Evolutionary conservation across 2,329 filamentous ascomycete genomes (phyloP).

Genomic region (Talaromyces amestolkiae): DNA sequence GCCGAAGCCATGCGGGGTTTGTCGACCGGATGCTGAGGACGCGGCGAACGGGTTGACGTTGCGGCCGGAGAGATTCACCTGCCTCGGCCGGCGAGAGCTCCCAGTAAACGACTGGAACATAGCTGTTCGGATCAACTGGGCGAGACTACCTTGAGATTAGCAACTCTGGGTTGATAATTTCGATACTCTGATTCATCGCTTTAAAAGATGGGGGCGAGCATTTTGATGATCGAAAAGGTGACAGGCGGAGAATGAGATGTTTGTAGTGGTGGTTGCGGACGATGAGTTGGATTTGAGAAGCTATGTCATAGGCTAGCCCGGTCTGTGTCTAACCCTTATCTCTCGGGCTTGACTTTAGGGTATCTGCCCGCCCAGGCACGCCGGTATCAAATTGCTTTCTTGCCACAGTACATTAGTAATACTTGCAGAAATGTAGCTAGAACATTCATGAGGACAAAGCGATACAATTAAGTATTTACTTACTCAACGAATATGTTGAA

Average conservation of each 20-base stretch:
- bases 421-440: not conserved
- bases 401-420: slow-evolving; percentile 1
- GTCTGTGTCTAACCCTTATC: not conserved
- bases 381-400: not conserved
- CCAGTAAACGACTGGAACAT: slow-evolving; percentile 96
- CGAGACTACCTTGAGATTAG: slow-evolving; percentile 7
- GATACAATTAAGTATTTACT: not conserved
- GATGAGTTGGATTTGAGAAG: not conserved
- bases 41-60: slow-evolving; percentile 80
- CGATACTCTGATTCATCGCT: slow-evolving; percentile 10
- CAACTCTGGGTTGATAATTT: not conserved
- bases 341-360: not conserved
- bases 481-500: not conserved
- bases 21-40: slow-evolving; percentile 57
- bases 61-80: slow-evolving; percentile 91
- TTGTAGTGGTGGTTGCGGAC: not conserved
- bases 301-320: slow-evolving; percentile 14
- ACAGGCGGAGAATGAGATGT: not conserved
- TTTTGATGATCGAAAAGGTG: not conserved
- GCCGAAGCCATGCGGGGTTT: slow-evolving; percentile 56
- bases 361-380: not conserved
- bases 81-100: slow-evolving; percentile 76
- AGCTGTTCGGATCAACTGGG: slow-evolving; percentile 22
- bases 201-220: not conserved
- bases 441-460: not conserved